Base-by-base conservation (phyloP, 2,329 filamentous ascomycete species). In the Arachnomyces sp. region DNA sequence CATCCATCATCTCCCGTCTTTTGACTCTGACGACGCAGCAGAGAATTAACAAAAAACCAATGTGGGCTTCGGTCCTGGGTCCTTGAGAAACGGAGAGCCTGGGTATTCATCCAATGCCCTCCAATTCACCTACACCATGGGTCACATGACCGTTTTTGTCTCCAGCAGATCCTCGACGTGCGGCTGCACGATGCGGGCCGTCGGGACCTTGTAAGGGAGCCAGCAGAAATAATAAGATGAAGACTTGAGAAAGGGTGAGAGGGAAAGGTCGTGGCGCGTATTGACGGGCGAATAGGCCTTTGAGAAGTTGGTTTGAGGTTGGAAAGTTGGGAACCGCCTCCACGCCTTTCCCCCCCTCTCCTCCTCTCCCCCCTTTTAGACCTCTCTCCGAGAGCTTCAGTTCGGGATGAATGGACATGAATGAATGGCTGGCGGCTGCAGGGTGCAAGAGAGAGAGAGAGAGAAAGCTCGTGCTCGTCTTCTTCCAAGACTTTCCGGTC, bases 81-180 rank as follows among this genome's bases (percentile, higher is more conserved):
- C 9, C 21, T 42, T 21, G 29, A 43, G 39, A 42, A 44, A 39
- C 31, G 36, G 39, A 18, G 31, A 33, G 36, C 42, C 31, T 34
- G 18, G 35, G 34, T 42, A 44, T 44, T 52, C 42, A 40, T 38
- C 51, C 50, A 55, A 51, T 55, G 34, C 35, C 12, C 25, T 17
- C 21, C 38, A 17, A 17, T 39, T 34, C 37, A 40, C 39, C 36
- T 40, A 46, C 47, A 45, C 49, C 53, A 48, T 32, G 44, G 32
- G 47, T 56, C 53, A 56, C 51, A 54, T 56, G 53, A 56, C 45
- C 44, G 43, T 46, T 50, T 48, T 25, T 44, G 39, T 34, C 44
- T 48, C 50, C 49, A 48, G 42, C 49, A 50, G 53, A 49, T 49
- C 44, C 39, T 38, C 38, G 35, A 34, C 40, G 42, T 38, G 47